phyloP scores from a whole-genome alignment of 2,329 filamentous ascomycete species.

The Cercospora janseana region DNA sequence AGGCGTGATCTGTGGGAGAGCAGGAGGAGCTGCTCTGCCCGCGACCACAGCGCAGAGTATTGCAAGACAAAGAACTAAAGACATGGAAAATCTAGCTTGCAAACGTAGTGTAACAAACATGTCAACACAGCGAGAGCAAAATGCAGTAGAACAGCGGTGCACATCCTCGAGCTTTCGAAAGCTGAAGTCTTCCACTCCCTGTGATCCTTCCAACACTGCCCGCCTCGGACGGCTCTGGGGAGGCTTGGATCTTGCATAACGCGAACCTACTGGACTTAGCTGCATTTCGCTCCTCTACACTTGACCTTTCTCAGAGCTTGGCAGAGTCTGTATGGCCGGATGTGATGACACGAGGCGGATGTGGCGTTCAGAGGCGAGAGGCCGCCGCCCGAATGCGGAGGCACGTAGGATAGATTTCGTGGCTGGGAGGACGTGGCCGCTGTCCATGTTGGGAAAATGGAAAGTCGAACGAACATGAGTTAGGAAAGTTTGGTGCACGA shows the following conservation, averaged over 20 bases:
- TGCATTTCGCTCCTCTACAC: slow-evolving; percentile 4
- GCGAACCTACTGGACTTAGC: not conserved
- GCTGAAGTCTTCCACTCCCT: not conserved
- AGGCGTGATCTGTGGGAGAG: slow-evolving; percentile 5
- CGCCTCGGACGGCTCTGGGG: not conserved
- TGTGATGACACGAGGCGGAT: slow-evolving; percentile 2
- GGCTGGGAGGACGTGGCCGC: no score
- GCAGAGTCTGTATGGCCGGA: slow-evolving; percentile 1
- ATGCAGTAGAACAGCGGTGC: no score
- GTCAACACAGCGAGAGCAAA: no score
- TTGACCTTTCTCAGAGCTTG: not conserved
- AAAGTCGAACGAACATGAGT: no score
- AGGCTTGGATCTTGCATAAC: not conserved
- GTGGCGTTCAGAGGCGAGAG: not conserved
- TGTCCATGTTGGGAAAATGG: no score
- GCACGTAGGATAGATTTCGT: not conserved
- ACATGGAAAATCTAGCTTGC: not conserved
- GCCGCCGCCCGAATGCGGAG: slow-evolving; percentile 1
- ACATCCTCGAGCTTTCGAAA: not conserved
- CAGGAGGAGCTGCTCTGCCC: not conserved
- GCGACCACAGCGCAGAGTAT: not conserved
- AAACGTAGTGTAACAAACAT: slow-evolving; percentile 1
- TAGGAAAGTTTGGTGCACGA: no score
- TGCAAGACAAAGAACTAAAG: not conserved
- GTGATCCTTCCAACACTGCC: not conserved